phyloP scores from a whole-genome alignment of 768 basidiomycete genomes.

The Naematelia aurantialba region DNA sequence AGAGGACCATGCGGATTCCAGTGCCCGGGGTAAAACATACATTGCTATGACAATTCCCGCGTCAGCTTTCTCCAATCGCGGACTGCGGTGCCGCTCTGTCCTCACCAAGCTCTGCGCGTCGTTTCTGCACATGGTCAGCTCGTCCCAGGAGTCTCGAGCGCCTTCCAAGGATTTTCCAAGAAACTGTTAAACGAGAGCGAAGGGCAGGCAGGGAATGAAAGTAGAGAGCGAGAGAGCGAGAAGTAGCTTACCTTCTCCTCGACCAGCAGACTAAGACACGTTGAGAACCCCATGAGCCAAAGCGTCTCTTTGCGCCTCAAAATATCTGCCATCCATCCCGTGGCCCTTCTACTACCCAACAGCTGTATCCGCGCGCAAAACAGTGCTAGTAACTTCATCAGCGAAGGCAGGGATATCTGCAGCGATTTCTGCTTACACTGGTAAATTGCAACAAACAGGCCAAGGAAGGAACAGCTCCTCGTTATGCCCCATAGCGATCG shows the following conservation, averaged over 20 bases:
- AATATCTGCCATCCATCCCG: conserved; percentile 56
- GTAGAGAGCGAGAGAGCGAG: background rate
- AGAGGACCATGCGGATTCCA: conserved; percentile 87
- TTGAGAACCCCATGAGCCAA: conserved; percentile 67
- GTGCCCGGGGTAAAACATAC: conserved; percentile 67
- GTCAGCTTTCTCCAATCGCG: conserved; percentile 9
- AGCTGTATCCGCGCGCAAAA: conserved; percentile 33
- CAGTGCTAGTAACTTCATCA: conserved; percentile 17
- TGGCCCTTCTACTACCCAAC: conserved; percentile 15
- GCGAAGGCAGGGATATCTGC: background rate
- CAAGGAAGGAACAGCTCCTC: conserved; percentile 82
- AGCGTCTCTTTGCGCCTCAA: conserved; percentile 68
- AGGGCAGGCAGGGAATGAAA: background rate
- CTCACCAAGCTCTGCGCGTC: conserved; percentile 90
- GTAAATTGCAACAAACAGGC: conserved; percentile 73
- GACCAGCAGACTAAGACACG: conserved; percentile 74
- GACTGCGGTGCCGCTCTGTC: conserved; percentile 57
- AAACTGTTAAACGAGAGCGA: background rate
- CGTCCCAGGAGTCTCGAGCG: background rate
- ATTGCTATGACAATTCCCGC: conserved; percentile 28
- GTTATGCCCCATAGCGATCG: conserved; percentile 67
- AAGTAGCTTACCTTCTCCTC: conserved; percentile 62
- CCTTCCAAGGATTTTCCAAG: background rate
- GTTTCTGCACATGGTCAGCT: conserved; percentile 49
- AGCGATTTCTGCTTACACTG: conserved; percentile 59